Evolutionary conservation across 805 yeast species (phyloP), one percentile per base, ranked within the genome.

Genomic region (Saccharomyces mikatae): DNA sequence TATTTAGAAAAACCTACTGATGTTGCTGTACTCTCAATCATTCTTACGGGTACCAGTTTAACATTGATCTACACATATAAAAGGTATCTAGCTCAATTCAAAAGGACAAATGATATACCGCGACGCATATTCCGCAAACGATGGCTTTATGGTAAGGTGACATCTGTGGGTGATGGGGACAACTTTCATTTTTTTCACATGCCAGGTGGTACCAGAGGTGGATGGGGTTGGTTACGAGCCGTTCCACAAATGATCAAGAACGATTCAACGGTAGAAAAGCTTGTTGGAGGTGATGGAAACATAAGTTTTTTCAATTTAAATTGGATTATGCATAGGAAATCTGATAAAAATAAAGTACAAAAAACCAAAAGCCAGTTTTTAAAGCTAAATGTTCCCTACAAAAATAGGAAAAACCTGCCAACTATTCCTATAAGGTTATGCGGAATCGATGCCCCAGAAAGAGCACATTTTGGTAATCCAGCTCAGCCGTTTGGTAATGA

Each of bases 361-460:
- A 36, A 53, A 32, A 36, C 56, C 3, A 61, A 71, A 0, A 55
- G 59, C 4, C 58, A 64, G 49, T 68, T 63, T 50, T 53, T 67
- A 60, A 56, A 56, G 32, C 52, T 71, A 41, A 58, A 58, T 3
- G 65, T 65, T 1, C 61, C 62, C 2, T 63, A 58, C 47, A 67
- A 62, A 52, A 69, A 68, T 29, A 69, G 63, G 52, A 56, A 71
- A 41, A 67, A 58, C 28, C 51, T 67, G 10, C 65, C 69, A 59
- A 94, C 99, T 0, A 73, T 94, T 41, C 84, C 86, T 69, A 80
- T 94, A 4, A 76, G 99, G 49, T 72, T 94, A 22, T 87, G 94
- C 70, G 99, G 97, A 0, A 85, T 92, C 14, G 99, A 94, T 76
- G 99, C 99, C 0, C 99, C 99, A 1, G 99, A 94, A 66, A 75